A percentile compares a stretch with the other conserved stretches of the same genome.
Evolutionary conservation across 257 asterid species (phyloP).

Genomic region (Jacaranda copaia): DNA sequence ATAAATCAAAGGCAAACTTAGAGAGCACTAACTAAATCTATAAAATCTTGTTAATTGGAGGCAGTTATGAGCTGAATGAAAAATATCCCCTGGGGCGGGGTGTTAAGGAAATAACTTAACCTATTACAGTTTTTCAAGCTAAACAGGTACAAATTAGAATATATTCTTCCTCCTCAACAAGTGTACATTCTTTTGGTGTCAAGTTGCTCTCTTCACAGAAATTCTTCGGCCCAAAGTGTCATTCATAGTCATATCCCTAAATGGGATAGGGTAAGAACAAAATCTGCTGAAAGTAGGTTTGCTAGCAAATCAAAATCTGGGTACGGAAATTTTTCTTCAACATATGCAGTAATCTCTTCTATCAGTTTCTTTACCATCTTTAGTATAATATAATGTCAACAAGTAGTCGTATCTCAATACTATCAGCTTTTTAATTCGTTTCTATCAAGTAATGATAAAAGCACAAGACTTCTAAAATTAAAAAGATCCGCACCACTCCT

Average conservation of each 20-base stretch:
- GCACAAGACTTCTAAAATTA: background rate
- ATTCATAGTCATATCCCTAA: background rate
- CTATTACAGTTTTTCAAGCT: too few species aligned
- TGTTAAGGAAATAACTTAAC: too few species aligned
- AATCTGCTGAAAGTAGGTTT: background rate
- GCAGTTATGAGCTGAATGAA: slow-evolving; percentile 13
- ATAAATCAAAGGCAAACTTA: background rate
- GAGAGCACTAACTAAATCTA: background rate
- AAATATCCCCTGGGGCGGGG: too few species aligned
- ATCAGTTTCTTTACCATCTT: background rate
- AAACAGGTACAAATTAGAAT: too few species aligned
- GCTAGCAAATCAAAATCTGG: too few species aligned
- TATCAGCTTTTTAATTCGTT: background rate
- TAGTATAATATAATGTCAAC: background rate
- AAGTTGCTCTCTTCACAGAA: too few species aligned
- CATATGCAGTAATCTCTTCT: background rate
- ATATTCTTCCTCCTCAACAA: too few species aligned
- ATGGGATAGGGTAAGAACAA: slow-evolving; percentile 8
- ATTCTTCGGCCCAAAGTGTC: too few species aligned
- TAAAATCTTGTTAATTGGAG: slow-evolving; percentile 1
- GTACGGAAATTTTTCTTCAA: background rate
- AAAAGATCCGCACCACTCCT: background rate
- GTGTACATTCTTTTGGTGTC: too few species aligned
- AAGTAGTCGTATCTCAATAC: background rate
- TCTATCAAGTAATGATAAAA: background rate